phyloP scores from a whole-genome alignment of 2,329 filamentous ascomycete genomes.

The Drechmeria coniospora region DNA sequence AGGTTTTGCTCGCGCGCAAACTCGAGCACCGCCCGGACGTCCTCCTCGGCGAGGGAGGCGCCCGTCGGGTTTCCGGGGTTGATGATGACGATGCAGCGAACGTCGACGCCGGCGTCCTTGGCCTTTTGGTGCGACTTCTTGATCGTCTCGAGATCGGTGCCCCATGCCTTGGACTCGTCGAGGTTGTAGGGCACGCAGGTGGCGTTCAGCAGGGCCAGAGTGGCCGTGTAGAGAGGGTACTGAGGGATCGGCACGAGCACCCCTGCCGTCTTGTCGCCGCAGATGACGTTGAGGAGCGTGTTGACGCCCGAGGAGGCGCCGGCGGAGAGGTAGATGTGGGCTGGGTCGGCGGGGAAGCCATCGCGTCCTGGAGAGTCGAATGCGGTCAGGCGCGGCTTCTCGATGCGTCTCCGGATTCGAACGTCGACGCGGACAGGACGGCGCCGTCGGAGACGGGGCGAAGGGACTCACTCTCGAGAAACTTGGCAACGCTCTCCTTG shows the following conservation, averaged over 20 bases:
- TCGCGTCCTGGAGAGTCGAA: constrained; percentile 47
- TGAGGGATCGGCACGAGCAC: constrained; percentile 92
- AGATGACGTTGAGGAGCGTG: constrained; percentile 82
- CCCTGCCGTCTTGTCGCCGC: constrained; percentile 59
- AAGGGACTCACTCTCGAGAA: constrained; percentile 62
- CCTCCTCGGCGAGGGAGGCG: constrained; percentile 61
- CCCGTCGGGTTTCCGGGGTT: constrained; percentile 98
- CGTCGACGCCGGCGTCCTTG: constrained; percentile 61
- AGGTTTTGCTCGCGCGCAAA: constrained; percentile 75
- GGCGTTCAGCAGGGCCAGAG: constrained; percentile 71
- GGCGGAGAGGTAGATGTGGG: constrained; percentile 76
- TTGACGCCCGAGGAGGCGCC: constrained; percentile 92
- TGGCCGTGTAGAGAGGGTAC: constrained; percentile 94
- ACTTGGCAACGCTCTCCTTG: constrained; percentile 77
- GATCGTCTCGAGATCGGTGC: constrained; percentile 71
- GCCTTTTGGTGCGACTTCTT: constrained; percentile 59
- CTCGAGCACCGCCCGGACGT: constrained; percentile 73
- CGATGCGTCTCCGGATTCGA: too few species aligned
- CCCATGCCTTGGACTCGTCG: constrained; percentile 75
- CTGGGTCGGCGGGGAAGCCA: constrained; percentile 67
- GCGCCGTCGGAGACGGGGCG: not conserved
- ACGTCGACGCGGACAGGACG: too few species aligned
- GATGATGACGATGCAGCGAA: constrained; percentile 89
- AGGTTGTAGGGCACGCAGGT: constrained; percentile 86
- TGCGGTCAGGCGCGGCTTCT: not conserved